phyloP scores from a whole-genome alignment of 805 yeast genomes.

The Cyberlindnera euphorbiae region DNA sequence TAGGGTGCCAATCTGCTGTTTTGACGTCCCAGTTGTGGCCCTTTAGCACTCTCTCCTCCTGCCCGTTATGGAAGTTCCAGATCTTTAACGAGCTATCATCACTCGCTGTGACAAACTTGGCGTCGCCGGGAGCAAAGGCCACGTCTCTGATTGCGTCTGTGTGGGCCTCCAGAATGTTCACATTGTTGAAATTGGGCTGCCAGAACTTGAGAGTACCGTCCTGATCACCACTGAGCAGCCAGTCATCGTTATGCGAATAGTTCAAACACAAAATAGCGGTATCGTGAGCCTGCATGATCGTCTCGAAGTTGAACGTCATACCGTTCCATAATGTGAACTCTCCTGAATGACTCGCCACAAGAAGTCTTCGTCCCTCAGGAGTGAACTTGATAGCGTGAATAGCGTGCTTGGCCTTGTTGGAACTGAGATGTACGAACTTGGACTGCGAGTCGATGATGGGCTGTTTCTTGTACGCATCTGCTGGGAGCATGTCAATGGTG shows the following conservation, averaged over 20 bases:
- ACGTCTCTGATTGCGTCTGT: conserved; percentile 81
- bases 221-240: conserved; percentile 93
- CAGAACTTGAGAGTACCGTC: conserved; percentile 89
- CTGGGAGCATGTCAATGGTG: conserved; percentile 59
- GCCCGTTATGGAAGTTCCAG: conserved; percentile 90
- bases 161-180: conserved; percentile 73
- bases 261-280: conserved; percentile 73
- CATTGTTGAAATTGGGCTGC: conserved; percentile 98
- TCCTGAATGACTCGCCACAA: conserved; percentile 89
- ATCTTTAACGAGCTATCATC: conserved; percentile 89
- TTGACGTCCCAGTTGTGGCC: conserved; percentile 99
- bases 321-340: conserved; percentile 98
- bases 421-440: conserved; percentile 84
- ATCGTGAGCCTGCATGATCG: conserved; percentile 98
- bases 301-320: conserved; percentile 88
- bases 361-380: conserved; percentile 87
- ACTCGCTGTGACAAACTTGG: conserved; percentile 88
- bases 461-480: conserved; percentile 48
- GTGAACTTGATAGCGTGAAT: conserved; percentile 93
- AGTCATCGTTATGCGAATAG: conserved; percentile 87
- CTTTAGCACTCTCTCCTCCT: conserved; percentile 69
- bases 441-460: conserved; percentile 62
- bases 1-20: conserved; percentile 95
- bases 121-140: conserved; percentile 84
- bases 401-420: conserved; percentile 88